Percentiles rank a stretch among this genome's conserved stretches.
Evolutionary conservation across 805 yeast genomes (phyloP).

Genomic region (Phaffomyces antillensis): DNA sequence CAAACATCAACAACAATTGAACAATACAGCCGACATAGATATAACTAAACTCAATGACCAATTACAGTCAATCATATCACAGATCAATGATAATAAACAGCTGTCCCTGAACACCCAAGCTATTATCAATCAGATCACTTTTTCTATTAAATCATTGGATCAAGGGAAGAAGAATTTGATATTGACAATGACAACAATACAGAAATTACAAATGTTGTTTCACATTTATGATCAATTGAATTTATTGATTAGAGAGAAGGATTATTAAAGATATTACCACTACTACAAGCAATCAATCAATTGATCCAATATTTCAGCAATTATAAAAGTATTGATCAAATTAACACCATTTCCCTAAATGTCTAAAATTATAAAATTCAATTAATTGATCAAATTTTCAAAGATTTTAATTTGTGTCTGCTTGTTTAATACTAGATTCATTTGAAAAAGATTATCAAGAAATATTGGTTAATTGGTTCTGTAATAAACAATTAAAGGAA

Average conservation of each 20-base stretch:
- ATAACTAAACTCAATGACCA: constrained; percentile 24
- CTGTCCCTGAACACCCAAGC: constrained; percentile 50
- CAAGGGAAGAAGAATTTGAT: constrained; percentile 79
- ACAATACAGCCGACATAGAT: constrained; percentile 10
- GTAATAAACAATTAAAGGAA: constrained; percentile 62
- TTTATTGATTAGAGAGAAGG: constrained; percentile 35
- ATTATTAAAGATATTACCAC: constrained; percentile 48
- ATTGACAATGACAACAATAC: constrained; percentile 75
- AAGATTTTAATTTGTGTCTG: constrained; percentile 59
- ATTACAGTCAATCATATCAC: constrained; percentile 27
- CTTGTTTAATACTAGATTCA: constrained; percentile 65
- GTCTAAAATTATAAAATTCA: constrained; percentile 53
- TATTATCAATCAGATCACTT: constrained; percentile 63
- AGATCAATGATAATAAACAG: constrained; percentile 40
- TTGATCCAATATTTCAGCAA: constrained; percentile 67
- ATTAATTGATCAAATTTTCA: constrained; percentile 61
- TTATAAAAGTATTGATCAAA: constrained; percentile 77
- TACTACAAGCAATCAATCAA: constrained; percentile 67
- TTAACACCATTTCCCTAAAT: constrained; percentile 55
- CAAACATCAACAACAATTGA: constrained; percentile 22
- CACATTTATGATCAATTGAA: constrained; percentile 62
- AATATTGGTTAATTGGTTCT: constrained; percentile 66
- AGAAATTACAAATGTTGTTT: constrained; percentile 79
- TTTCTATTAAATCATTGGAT: constrained; percentile 72
- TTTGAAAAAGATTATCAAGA: constrained; percentile 51